Conservation (phyloP, 2,329 filamentous ascomycete species). For the Fusarium veterinarium region DNA sequence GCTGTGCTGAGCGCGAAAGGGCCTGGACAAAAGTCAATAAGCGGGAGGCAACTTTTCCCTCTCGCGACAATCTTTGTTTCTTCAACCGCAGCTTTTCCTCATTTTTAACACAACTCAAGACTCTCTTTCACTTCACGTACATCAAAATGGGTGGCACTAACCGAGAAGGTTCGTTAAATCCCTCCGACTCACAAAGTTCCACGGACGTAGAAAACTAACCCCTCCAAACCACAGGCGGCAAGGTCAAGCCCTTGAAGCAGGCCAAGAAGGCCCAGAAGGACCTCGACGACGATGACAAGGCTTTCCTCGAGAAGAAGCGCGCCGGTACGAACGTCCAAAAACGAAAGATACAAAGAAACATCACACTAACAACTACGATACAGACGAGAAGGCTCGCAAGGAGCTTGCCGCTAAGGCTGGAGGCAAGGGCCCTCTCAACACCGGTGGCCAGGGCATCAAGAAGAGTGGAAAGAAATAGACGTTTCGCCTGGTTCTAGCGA, state of each 20-base stretch:
- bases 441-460: constrained; percentile 90
- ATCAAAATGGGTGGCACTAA: constrained; percentile 54
- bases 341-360: accelerated
- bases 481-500: background rate
- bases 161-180: constrained; percentile 51
- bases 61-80: constrained; percentile 35
- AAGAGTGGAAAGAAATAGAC: constrained; percentile 96
- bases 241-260: constrained; percentile 86
- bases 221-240: constrained; percentile 70
- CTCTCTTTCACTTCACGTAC: constrained; percentile 16
- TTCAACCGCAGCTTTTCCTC: constrained; percentile 15
- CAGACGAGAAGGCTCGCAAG: constrained; percentile 87
- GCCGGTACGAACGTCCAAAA: constrained; percentile 70
- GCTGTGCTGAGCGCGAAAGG: constrained; percentile 22
- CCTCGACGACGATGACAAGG: constrained; percentile 86
- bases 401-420: constrained; percentile 84
- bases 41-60: constrained; percentile 42
- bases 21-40: constrained; percentile 35
- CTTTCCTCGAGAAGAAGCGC: constrained; percentile 84
- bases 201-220: constrained; percentile 30
- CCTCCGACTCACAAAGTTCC: background rate
- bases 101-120: constrained; percentile 14
- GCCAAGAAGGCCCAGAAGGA: constrained; percentile 88
- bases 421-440: constrained; percentile 90
- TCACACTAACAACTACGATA: constrained; percentile 25